phyloP scores from a whole-genome alignment of 257 asterid genomes.

The Gentiana macrophylla region DNA sequence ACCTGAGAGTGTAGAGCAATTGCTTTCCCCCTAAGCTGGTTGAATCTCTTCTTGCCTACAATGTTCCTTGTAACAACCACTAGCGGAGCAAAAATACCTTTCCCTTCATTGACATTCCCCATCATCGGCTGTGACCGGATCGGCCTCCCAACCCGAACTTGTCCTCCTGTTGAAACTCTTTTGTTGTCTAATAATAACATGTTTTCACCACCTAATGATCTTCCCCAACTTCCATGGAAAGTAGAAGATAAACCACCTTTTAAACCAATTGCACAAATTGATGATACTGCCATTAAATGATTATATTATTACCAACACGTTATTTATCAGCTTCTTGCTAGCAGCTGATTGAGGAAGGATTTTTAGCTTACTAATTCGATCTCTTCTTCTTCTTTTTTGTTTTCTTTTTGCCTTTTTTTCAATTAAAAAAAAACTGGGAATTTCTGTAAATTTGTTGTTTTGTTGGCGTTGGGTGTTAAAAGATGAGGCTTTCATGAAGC shows the following conservation, averaged over 20 bases:
- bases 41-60: slow-evolving; percentile 80
- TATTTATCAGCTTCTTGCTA: background rate
- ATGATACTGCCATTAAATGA: slow-evolving; percentile 33
- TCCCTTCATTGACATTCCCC: slow-evolving; percentile 70
- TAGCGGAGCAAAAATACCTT: slow-evolving; percentile 77
- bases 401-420: background rate
- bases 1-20: slow-evolving; percentile 97
- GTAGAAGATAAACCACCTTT: slow-evolving; percentile 27
- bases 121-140: slow-evolving; percentile 61
- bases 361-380: background rate
- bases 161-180: slow-evolving; percentile 13
- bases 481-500: slow-evolving; percentile 12
- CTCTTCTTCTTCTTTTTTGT: background rate
- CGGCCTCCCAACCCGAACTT: slow-evolving; percentile 34
- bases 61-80: slow-evolving; percentile 58
- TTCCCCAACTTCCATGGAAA: slow-evolving; percentile 57
- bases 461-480: background rate
- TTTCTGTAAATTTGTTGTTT: background rate
- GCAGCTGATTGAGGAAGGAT: background rate
- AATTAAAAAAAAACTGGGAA: too few species aligned
- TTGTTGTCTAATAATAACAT: slow-evolving; percentile 22
- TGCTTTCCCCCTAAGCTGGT: slow-evolving; percentile 90
- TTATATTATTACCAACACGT: slow-evolving; percentile 4
- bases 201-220: slow-evolving; percentile 46
- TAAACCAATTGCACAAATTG: slow-evolving; percentile 43